Base-by-base conservation (phyloP, 176 grass and related monocot species). In the Guadua angustifolia region DNA sequence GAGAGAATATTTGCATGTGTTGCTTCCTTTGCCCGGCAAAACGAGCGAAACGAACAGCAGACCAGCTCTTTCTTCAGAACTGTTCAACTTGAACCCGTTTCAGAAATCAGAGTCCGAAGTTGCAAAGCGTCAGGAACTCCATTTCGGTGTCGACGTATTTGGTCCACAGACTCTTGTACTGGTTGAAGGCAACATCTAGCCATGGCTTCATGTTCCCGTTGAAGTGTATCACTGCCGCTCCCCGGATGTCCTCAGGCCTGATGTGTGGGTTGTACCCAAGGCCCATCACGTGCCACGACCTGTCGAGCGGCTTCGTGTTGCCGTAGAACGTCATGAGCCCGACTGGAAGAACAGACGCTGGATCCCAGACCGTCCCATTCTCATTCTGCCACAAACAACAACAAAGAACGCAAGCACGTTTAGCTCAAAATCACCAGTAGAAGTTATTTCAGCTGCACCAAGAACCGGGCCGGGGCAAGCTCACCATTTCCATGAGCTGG, bases 131-230 rank as follows among this genome's bases (percentile, higher is more conserved):
- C n/a, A 98, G 87, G 70, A 98, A 98, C 68, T 95, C 89, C 93
- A 95, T 98, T 46, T 98, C 95, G 53, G 93, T 93, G 75, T 98
- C 95, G 9, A 98, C 93, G 75, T 95, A 87, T 69, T 98, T 95
- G 18, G 93, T 92, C 95, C 95, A 98, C 14, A 98, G 91, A 50
- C 93, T 83, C 85, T 95, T 98, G 85, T 95, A 95, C 78, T 98
- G 95, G 85, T 94, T 98, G 82, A 98, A 85, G 1, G 93, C 95
- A 18, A 98, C 93, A 90, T 98, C 95, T 17, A 98, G 91, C 95
- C 95, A 98, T 3, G 95, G 95, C 88, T 98, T 98, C 87, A 98
- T 90, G 87, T 98, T 98, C 40, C 95, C 95, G 39, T 93, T 91
- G 85, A 98, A 98, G 86, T 98, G 95, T 73, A 98, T 67, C 39